phyloP scores from a whole-genome alignment of 495 filamentous ascomycete species.

The Aspergillus nanangensis region DNA sequence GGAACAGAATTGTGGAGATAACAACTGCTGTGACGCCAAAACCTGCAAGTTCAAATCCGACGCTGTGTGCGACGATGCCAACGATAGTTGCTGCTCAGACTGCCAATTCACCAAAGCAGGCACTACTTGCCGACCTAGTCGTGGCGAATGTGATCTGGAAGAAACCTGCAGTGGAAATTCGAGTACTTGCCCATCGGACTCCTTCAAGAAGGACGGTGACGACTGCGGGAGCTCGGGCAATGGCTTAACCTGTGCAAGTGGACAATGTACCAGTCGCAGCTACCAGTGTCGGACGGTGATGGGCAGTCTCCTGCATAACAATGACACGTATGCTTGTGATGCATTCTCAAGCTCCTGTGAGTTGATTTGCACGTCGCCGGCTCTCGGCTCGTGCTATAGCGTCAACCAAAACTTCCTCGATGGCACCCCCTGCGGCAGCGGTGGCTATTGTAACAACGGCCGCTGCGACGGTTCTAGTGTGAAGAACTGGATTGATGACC shows the following conservation, averaged over 20 bases:
- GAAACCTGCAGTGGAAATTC: constrained; percentile 76
- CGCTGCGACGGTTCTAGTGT: constrained; percentile 65
- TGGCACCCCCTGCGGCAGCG: constrained; percentile 80
- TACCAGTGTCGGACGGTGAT: constrained; percentile 85
- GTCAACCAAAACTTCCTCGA: constrained; percentile 92
- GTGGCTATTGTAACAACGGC: constrained; percentile 74
- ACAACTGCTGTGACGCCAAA: constrained; percentile 76
- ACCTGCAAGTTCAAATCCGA: constrained; percentile 82
- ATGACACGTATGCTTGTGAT: constrained; percentile 80
- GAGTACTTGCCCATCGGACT: constrained; percentile 70
- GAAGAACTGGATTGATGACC: constrained; percentile 60
- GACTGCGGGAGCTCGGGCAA: constrained; percentile 54
- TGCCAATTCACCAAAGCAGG: constrained; percentile 68
- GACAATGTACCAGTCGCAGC: constrained; percentile 91
- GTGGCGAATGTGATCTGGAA: constrained; percentile 74
- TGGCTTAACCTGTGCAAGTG: constrained; percentile 77
- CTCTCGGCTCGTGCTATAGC: constrained; percentile 64
- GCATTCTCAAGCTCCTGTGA: constrained; percentile 55
- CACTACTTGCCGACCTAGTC: constrained; percentile 74
- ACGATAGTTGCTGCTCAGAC: constrained; percentile 81
- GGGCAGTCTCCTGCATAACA: constrained; percentile 69
- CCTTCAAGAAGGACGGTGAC: constrained; percentile 63
- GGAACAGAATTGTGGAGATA: constrained; percentile 58
- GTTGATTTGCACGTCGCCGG: constrained; percentile 71
- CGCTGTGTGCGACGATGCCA: constrained; percentile 82